Evolutionary conservation across 257 asterid species (phyloP).

Genomic region (Linaria vulgaris): DNA sequence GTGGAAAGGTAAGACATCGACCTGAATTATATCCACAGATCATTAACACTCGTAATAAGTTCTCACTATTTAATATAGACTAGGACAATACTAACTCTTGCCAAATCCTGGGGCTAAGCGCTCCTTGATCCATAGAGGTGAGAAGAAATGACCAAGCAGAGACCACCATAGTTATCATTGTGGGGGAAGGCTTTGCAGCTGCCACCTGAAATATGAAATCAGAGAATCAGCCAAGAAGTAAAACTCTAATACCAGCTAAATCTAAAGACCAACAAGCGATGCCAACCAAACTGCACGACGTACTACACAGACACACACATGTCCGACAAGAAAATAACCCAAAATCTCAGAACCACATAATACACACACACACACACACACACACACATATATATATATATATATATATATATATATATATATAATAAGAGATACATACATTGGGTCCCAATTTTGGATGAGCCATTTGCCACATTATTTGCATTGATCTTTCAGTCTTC

Average conservation of each 20-base stretch:
- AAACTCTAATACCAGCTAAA: constrained; percentile 1
- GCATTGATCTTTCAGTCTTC: constrained; percentile 83
- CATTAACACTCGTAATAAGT: constrained; percentile 5
- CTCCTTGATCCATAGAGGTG: constrained; percentile 60
- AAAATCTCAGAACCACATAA: not conserved
- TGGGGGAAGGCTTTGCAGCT: constrained; percentile 61
- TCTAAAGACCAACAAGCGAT: not conserved
- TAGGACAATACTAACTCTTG: constrained; percentile 59
- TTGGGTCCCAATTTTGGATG: constrained; percentile 90
- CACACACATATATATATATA: too few species aligned
- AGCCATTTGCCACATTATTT: constrained; percentile 90
- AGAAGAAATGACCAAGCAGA: constrained; percentile 94
- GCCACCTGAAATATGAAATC: constrained; percentile 56
- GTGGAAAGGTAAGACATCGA: constrained; percentile 65
- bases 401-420: too few species aligned
- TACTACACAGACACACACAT: too few species aligned
- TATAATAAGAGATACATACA: constrained; percentile 45
- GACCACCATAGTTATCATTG: constrained; percentile 60
- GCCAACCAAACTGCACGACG: not conserved
- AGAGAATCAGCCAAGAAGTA: constrained; percentile 15
- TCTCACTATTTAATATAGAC: not conserved
- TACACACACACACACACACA: too few species aligned
- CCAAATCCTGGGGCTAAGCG: constrained; percentile 74
- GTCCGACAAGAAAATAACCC: not conserved
- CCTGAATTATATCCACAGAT: constrained; percentile 45